phyloP scores from a whole-genome alignment of 129 eudicot genomes.

The Saussurea involucrata region DNA sequence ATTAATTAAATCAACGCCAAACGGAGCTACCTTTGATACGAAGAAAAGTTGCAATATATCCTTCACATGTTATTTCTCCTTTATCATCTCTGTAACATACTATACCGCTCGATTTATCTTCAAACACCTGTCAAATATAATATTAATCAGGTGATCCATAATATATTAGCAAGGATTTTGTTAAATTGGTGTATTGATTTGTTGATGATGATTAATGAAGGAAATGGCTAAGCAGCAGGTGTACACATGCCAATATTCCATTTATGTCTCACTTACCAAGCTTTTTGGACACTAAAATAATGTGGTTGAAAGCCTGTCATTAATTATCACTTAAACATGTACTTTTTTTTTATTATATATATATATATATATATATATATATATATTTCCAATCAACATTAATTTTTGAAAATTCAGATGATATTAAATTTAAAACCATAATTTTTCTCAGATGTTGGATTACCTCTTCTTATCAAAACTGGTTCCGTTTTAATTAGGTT shows the following conservation, averaged over 20 bases:
- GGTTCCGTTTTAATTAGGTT: too few species aligned
- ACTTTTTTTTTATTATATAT: too few species aligned
- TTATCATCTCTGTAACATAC: constrained; percentile 49
- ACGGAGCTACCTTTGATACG: background rate
- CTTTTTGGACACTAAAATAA: background rate
- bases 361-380: too few species aligned
- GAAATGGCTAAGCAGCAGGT: background rate
- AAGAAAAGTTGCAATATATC: background rate
- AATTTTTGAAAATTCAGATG: too few species aligned
- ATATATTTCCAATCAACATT: too few species aligned
- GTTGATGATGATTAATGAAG: background rate
- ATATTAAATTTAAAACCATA: too few species aligned
- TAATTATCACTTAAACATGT: background rate
- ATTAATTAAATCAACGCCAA: too few species aligned
- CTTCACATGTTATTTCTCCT: constrained; percentile 64
- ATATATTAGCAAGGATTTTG: background rate
- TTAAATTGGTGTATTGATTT: background rate
- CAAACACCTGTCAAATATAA: constrained; percentile 36
- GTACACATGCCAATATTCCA: background rate
- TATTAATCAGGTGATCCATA: background rate
- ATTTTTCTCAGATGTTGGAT: too few species aligned
- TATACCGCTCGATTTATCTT: constrained; percentile 47
- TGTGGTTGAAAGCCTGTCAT: background rate
- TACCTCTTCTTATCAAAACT: too few species aligned
- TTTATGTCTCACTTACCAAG: background rate